Conservation (phyloP, 164 flowering plant species). For the Annona squamosa region DNA sequence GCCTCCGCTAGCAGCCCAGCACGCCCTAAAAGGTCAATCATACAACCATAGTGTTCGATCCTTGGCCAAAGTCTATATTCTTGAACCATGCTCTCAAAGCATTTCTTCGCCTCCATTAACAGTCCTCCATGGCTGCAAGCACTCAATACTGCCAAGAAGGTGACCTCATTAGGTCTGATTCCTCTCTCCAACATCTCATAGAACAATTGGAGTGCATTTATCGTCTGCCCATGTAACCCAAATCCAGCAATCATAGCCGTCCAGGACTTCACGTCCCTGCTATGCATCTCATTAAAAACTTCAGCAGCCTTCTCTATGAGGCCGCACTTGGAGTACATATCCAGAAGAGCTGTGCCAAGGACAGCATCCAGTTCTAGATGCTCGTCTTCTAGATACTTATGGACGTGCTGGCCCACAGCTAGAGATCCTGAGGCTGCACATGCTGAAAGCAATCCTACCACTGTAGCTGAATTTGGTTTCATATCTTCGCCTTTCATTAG, state of each 20-base stretch:
- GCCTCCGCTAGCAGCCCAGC: constrained; percentile 48
- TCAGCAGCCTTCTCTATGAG: constrained; percentile 23
- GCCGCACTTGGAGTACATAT: constrained; percentile 48
- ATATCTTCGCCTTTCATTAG: constrained; percentile 25
- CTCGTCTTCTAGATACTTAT: constrained; percentile 24
- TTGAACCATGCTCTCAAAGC: constrained; percentile 30
- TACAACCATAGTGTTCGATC: constrained; percentile 45
- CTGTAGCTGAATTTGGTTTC: constrained; percentile 41
- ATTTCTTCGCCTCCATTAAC: constrained; percentile 37
- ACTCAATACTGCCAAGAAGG: constrained; percentile 33
- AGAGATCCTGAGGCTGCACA: constrained; percentile 32
- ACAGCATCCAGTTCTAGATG: constrained; percentile 24
- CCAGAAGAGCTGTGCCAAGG: constrained; percentile 39
- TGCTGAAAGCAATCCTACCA: constrained; percentile 36
- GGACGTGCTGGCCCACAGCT: constrained; percentile 17
- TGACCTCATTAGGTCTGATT: constrained; percentile 33
- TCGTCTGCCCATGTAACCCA: constrained; percentile 38
- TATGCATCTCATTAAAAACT: constrained; percentile 28
- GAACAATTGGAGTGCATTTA: constrained; percentile 26
- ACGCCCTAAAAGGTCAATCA: constrained; percentile 44
- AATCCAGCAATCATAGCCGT: constrained; percentile 43
- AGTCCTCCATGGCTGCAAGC: constrained; percentile 52
- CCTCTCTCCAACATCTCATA: constrained; percentile 34
- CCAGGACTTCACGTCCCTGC: constrained; percentile 42
- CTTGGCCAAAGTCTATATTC: constrained; percentile 24